Base-by-base conservation (phyloP, 139 green algal genomes). In the Picochlorum sp. region DNA sequence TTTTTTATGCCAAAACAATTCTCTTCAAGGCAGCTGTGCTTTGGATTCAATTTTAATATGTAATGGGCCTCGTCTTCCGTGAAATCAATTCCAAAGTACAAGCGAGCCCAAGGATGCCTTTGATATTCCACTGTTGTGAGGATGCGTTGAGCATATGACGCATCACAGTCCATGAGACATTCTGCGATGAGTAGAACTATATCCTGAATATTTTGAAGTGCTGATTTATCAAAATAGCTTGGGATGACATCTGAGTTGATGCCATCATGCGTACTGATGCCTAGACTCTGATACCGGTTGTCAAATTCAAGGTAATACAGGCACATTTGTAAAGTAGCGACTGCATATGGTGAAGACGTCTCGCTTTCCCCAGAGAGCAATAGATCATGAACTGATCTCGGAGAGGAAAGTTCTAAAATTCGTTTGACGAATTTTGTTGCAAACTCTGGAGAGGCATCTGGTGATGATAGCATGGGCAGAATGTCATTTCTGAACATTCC, bases 101-200 rank as follows among this genome's bases (percentile, higher is more conserved):
- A 13, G 6, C 47, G 47, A 54, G 18, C 16, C 47, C 47, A 54
- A 54, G 47, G 47, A 54, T 26, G n/a, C 18, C 47, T 15, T 20
- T 21, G 47, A 54, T 54, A 54, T 54, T 54, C 47, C 47, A 54
- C 4, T 20, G n/a, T 21, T 54, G 47, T 54, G n/a, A 54, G n/a
- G 16, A 54, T 54, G n/a, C 23, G 15, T 9, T 54, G 47, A 8
- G 47, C 47, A 8, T 9, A 1, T 54, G 47, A 54, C 24, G 47
- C 47, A 21, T 54, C 47, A 20, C n/a, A 21, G 5, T 54, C n/a
- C 18, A 54, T 26, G 18, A 54, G n/a, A 10, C 16, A 21, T 6
- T 26, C n/a, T 0, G 18, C 16, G 8, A 54, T 21, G 18, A 20
- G n/a, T 20, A 20, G 47, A 18, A 54, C 47, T 26, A 54, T 54